phyloP scores from a whole-genome alignment of 192 early-diverging fungal genomes.

The Geranomyces variabilis region DNA sequence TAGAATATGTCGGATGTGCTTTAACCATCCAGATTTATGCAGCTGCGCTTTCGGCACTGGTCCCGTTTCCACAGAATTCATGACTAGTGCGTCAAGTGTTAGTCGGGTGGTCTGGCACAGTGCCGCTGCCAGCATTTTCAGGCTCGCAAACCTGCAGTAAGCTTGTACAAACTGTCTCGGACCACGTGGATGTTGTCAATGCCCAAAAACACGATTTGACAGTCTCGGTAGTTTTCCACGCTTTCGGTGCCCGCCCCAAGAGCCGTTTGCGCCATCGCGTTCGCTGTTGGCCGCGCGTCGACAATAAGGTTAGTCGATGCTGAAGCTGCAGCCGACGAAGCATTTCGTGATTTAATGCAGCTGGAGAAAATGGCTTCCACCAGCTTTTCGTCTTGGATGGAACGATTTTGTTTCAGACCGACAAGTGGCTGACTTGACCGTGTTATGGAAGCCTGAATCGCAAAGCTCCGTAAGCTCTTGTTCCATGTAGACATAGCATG shows the following conservation, averaged over 20 bases:
- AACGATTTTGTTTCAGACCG: slow-evolving; percentile 91
- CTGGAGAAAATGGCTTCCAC: slow-evolving; percentile 89
- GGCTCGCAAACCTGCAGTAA: slow-evolving; percentile 73
- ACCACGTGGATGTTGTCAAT: slow-evolving; percentile 99
- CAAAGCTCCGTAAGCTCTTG: not conserved
- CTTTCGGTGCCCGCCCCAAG: slow-evolving; percentile 95
- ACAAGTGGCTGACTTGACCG: slow-evolving; percentile 94
- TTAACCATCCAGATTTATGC: slow-evolving; percentile 83
- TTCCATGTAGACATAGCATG: not conserved
- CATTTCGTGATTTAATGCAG: slow-evolving; percentile 16
- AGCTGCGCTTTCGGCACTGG: slow-evolving; percentile 40
- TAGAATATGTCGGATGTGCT: slow-evolving; percentile 81
- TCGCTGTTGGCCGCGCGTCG: slow-evolving; percentile 93
- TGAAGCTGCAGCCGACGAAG: slow-evolving; percentile 20
- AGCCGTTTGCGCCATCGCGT: slow-evolving; percentile 90
- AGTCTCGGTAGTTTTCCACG: slow-evolving; percentile 89
- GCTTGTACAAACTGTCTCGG: slow-evolving; percentile 80
- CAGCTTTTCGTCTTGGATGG: slow-evolving; percentile 96
- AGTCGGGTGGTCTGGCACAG: no score
- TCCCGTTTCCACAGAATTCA: slow-evolving; percentile 25
- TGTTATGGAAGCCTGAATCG: slow-evolving; percentile 77
- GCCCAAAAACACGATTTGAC: slow-evolving; percentile 83
- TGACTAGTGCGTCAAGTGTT: not conserved
- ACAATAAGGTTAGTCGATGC: slow-evolving; percentile 76
- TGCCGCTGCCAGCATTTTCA: slow-evolving; percentile 2